A percentile compares a stretch with the other conserved stretches of the same genome.
Conservation (phyloP, 164 flowering plant species). For the Tetracentron sinense region DNA sequence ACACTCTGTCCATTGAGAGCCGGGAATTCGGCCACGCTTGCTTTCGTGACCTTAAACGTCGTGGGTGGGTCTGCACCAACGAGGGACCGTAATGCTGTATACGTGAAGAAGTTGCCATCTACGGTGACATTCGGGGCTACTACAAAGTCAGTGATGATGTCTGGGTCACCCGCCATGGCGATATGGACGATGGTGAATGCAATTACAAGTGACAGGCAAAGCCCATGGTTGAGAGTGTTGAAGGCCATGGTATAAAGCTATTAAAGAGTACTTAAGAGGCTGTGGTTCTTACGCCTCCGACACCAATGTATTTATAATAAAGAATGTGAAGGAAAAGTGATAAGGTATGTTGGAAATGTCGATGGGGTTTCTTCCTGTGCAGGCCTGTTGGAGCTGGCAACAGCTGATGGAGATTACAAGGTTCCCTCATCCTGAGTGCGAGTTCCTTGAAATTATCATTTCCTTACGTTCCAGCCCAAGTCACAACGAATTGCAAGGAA, state of each 20-base stretch:
- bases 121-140: conserved; percentile 9
- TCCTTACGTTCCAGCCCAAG: too few relatives aligned
- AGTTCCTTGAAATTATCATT: too few relatives aligned
- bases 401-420: too few relatives aligned
- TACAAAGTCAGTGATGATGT: conserved; percentile 17
- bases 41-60: conserved; percentile 19
- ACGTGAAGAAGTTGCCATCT: conserved; percentile 19
- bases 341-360: too few relatives aligned
- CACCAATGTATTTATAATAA: too few relatives aligned
- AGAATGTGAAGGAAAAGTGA: too few relatives aligned
- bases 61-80: neutral
- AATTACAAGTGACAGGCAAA: neutral
- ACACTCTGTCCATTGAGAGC: conserved; percentile 27
- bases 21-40: conserved; percentile 21
- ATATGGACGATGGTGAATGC: neutral
- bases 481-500: too few relatives aligned
- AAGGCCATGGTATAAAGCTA: conserved; percentile 17
- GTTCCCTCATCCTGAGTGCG: too few relatives aligned
- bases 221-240: neutral
- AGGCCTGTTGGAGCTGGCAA: too few relatives aligned
- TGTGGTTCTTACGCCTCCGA: too few relatives aligned
- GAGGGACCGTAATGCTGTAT: conserved; percentile 14
- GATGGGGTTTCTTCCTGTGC: too few relatives aligned
- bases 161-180: conserved; percentile 17
- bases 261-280: too few relatives aligned